phyloP scores from a whole-genome alignment of 345 rosid species.

The Camelina hispida region DNA sequence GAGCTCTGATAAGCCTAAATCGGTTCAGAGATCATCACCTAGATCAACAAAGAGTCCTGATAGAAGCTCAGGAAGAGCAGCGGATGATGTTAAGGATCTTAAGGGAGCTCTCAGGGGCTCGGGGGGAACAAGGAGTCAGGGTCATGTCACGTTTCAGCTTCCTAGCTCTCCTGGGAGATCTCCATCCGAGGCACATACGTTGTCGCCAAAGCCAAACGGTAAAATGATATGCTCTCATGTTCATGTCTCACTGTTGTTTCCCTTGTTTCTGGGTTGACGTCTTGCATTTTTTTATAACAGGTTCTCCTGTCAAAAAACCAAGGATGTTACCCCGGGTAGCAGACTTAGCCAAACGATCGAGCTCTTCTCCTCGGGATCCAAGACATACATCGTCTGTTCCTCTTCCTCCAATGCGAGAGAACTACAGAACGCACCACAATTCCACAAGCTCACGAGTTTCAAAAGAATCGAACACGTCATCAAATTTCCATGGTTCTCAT shows the following conservation, averaged over 20 bases:
- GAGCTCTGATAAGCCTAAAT: conserved; percentile 22
- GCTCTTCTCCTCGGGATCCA: conserved; percentile 27
- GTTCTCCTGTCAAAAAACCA: conserved; percentile 29
- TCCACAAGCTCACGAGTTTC: conserved; percentile 28
- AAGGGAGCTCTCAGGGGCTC: conserved; percentile 39
- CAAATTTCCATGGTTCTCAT: conserved; percentile 6
- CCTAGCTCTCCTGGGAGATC: conserved; percentile 27
- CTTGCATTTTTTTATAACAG: conserved; percentile 15
- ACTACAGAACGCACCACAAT: conserved; percentile 13
- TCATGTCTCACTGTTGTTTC: conserved; percentile 21
- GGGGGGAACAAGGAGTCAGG: conserved; percentile 31
- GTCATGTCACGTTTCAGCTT: conserved; percentile 43
- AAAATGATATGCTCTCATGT: conserved; percentile 14
- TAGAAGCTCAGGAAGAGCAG: conserved; percentile 3
- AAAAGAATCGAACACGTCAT: conserved; percentile 14
- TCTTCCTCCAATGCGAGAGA: conserved; percentile 27
- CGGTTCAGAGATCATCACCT: conserved; percentile 24
- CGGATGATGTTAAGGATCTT: conserved; percentile 24
- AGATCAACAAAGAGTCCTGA: conserved; percentile 9
- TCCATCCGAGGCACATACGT: conserved; percentile 13
- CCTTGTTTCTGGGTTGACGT: conserved; percentile 4
- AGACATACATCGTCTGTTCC: conserved; percentile 20
- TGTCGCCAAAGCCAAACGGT: conserved; percentile 36
- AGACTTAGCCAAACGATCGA: conserved; percentile 18
- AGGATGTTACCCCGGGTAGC: conserved; percentile 38